A percentile compares a stretch with the other conserved stretches of the same genome.
These are phyloP conservation scores for Hypocrella siamensis DNA, from an alignment of 2,329 filamentous ascomycete species.

Conservation along the genomic window DNA sequence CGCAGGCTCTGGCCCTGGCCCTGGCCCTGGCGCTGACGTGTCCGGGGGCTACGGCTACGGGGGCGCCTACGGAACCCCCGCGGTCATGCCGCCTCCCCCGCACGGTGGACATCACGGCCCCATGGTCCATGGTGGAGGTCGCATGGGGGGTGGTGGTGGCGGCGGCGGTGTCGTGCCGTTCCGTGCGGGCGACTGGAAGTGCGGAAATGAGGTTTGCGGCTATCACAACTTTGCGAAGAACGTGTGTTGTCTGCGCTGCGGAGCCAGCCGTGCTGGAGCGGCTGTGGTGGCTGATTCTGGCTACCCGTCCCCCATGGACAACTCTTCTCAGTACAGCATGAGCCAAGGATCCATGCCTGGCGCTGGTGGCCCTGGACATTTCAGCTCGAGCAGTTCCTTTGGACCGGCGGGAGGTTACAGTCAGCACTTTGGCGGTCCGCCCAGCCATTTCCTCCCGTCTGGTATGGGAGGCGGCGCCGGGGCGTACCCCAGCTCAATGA, in stretches of 20 bases:
- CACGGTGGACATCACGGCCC: conserved; percentile 51
- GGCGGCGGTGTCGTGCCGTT: conserved; percentile 71
- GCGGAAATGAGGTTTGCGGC: conserved; percentile 87
- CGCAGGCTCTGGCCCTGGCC: conserved; percentile 62
- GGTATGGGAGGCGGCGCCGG: conserved; percentile 60
- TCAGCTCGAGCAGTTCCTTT: conserved; percentile 55
- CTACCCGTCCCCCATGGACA: conserved; percentile 82
- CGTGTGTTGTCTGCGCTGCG: conserved; percentile 90
- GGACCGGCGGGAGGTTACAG: conserved; percentile 47
- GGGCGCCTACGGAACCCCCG: conserved; percentile 48
- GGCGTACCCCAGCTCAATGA: conserved; percentile 61
- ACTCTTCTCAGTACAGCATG: conserved; percentile 70
- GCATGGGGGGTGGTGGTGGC: conserved; percentile 67
- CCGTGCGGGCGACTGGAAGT: conserved; percentile 98
- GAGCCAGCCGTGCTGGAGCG: conserved; percentile 83
- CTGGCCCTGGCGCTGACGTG: conserved; percentile 50
- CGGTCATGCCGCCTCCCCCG: conserved; percentile 65
- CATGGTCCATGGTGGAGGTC: conserved; percentile 44
- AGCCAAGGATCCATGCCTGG: conserved; percentile 66
- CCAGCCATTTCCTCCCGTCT: conserved; percentile 81
- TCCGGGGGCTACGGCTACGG: conserved; percentile 49
- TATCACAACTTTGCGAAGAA: conserved; percentile 99
- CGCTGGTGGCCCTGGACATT: conserved; percentile 62
- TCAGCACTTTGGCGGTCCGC: conserved; percentile 76
- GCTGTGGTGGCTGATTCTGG: conserved; percentile 89